Conservation (phyloP, 805 yeast species). For the Yarrowia sp. region DNA sequence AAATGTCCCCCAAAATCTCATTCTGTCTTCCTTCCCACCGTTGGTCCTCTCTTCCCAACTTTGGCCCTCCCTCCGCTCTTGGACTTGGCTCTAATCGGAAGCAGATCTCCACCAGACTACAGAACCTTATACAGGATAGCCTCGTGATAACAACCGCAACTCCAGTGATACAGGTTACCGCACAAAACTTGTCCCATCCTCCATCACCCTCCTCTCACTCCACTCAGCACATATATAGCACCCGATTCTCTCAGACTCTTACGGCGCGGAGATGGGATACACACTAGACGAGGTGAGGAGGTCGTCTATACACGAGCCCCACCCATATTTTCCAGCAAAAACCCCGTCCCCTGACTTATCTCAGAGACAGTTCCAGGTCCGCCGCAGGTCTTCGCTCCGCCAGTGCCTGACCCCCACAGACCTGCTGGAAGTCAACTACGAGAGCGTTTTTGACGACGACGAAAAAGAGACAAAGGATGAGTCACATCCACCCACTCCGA, state of each 20-base stretch:
- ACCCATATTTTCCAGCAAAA: not conserved
- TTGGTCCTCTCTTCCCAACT: no score
- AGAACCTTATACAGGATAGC: not conserved
- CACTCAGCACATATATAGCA: not conserved
- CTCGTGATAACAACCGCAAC: conserved; percentile 17
- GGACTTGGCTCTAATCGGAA: conserved; percentile 5
- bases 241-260: no score
- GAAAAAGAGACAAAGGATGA: conserved; percentile 3
- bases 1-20: no score
- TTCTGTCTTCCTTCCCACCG: no score
- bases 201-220: not conserved
- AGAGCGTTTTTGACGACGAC: conserved; percentile 16
- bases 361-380: conserved; percentile 15
- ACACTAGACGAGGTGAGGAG: conserved; percentile 14
- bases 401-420: conserved; percentile 18
- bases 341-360: conserved; percentile 13
- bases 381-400: conserved; percentile 21
- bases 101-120: not conserved
- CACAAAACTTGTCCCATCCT: not conserved
- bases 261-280: conserved; percentile 20
- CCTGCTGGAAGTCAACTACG: conserved; percentile 5
- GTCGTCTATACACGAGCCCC: conserved; percentile 10
- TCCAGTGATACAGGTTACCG: conserved; percentile 17
- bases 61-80: not conserved
- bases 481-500: not conserved